Evolutionary conservation across 768 basidiomycete genomes (phyloP), one percentile per base, ranked within the genome.

Genomic region (Russula sp.): DNA sequence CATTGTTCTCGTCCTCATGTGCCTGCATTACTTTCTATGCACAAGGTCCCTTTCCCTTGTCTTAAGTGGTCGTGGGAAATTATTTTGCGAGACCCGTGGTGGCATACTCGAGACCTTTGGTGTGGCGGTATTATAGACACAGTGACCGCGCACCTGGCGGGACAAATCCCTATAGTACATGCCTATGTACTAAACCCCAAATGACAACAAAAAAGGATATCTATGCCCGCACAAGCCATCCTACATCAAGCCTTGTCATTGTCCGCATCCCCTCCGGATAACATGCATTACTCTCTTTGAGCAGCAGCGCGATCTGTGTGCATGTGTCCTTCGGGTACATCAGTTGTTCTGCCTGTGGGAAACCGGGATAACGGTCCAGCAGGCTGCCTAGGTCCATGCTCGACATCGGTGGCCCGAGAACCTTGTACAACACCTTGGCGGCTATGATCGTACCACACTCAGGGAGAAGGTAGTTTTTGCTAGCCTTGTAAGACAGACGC

Each of bases 301-400:
- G 77, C 60, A 88, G 68, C 7, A 74, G 80, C 0, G 85, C 84
- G 20, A 98, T 72, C 49, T 85, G 82, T 10, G 81, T 81, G 71
- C 93, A 93, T 13, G 91, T 80, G 25, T 84, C 77, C 75, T 85
- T 81, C 0, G 95, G 90, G 69, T 98, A 97, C 38, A 81, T 84
- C 9, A 97, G 75, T 63, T 87, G 83, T 72, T 98, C 94, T n/a
- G 90, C 87, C 70, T 93, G 90, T 9, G 87, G 86, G 70, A 93
- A 92, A 20, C 87, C 85, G 38, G 90, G 89, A 71, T 90, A 88
- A 66, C 79, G 85, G 68, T 84, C 76, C 60, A 89, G 67, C 35
- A 86, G 76, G 52, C 83, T 88, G 58, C 8, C 69, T 50, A 87
- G 71, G 68, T 86, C 83, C n/a, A 74, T 71, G 35, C 73, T 71